phyloP scores from a whole-genome alignment of 495 filamentous ascomycete genomes.

The Glarea lozoyensis region DNA sequence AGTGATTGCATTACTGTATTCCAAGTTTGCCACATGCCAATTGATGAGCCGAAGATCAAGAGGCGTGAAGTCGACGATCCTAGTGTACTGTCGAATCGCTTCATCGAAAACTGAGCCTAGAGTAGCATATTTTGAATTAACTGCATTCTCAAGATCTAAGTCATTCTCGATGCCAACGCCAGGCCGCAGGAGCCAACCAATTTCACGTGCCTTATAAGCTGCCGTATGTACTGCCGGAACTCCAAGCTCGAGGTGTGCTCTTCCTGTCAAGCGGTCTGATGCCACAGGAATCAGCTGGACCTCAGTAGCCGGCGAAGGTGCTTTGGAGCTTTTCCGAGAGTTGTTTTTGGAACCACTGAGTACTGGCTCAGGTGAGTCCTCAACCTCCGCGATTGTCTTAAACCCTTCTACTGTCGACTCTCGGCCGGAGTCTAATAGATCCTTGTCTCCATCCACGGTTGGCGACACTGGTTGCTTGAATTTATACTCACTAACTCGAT shows the following conservation, averaged over 20 bases:
- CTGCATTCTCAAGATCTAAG: slow-evolving; percentile 63
- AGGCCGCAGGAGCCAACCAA: slow-evolving; percentile 73
- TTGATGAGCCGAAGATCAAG: slow-evolving; percentile 87
- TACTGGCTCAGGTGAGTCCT: slow-evolving; percentile 38
- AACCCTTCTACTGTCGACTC: slow-evolving; percentile 66
- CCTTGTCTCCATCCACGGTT: slow-evolving; percentile 76
- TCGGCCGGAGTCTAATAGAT: slow-evolving; percentile 71
- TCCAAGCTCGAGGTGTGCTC: slow-evolving; percentile 47
- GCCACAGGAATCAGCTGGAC: slow-evolving; percentile 45
- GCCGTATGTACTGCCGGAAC: slow-evolving; percentile 51
- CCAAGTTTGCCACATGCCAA: slow-evolving; percentile 97
- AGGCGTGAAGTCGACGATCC: slow-evolving; percentile 70
- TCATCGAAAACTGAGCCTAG: slow-evolving; percentile 86
- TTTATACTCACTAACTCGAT: slow-evolving; percentile 82
- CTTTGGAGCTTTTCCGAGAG: too few species aligned
- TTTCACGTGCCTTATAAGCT: slow-evolving; percentile 56
- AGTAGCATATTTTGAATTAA: slow-evolving; percentile 53
- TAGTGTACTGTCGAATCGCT: slow-evolving; percentile 77
- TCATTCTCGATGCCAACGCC: slow-evolving; percentile 54
- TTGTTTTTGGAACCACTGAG: slow-evolving; percentile 26
- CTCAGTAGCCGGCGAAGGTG: slow-evolving; percentile 5
- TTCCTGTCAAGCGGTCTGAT: slow-evolving; percentile 51
- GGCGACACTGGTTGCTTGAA: slow-evolving; percentile 57
- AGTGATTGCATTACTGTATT: slow-evolving; percentile 92
- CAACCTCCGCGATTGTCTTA: slow-evolving; percentile 61